Conservation (phyloP, 805 yeast species). For the Debaryomyces castellii region DNA sequence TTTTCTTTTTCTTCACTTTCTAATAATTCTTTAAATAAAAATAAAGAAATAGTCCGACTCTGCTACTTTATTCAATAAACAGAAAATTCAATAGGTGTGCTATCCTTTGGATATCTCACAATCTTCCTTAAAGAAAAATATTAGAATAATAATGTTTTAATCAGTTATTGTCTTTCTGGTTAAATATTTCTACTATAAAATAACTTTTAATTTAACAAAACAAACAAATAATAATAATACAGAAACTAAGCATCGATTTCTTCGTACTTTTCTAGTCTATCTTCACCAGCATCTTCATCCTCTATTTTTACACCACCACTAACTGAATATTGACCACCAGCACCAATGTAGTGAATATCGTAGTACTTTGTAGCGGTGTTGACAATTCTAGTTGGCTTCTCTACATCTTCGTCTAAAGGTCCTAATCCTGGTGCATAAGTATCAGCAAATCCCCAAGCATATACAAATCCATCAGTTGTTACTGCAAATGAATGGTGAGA, state of each 20-base stretch:
- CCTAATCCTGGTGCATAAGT: constrained; percentile 97
- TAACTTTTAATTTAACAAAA: background rate
- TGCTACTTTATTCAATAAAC: no score
- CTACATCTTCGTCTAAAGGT: constrained; percentile 84
- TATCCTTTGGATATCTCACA: no score
- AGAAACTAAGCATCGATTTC: constrained; percentile 35
- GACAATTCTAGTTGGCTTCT: constrained; percentile 80
- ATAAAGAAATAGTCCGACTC: no score
- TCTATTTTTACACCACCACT: constrained; percentile 75
- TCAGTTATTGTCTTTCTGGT: background rate
- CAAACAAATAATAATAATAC: background rate
- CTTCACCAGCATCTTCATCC: constrained; percentile 49
- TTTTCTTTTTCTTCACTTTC: no score
- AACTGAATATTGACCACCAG: constrained; percentile 95
- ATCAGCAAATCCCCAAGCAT: constrained; percentile 98
- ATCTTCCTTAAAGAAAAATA: no score
- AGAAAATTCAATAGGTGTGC: no score
- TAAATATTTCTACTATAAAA: background rate
- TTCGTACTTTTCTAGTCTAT: constrained; percentile 51
- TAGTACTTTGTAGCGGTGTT: constrained; percentile 91
- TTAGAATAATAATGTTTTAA: no score
- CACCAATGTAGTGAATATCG: constrained; percentile 71
- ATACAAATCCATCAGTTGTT: constrained; percentile 78
- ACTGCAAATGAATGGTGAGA: constrained; percentile 91
- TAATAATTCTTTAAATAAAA: no score